Conservation (phyloP, 1,284 basidiomycete species). For the Pseudozyma hubeiensis region DNA sequence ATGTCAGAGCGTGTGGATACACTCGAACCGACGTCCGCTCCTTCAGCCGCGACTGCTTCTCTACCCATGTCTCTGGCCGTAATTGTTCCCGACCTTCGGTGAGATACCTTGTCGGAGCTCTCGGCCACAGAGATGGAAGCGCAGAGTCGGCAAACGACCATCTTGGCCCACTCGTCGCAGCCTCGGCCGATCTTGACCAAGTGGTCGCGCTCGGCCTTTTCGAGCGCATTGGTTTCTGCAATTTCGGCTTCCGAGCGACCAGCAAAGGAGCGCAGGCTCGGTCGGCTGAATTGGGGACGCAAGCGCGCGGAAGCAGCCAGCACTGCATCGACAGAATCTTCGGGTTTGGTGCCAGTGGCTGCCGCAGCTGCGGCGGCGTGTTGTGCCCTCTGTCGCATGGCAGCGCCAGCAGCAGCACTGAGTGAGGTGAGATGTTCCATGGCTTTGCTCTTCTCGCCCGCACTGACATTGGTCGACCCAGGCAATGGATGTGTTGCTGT, state of each 20-base stretch:
- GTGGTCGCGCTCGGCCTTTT: slow-evolving; percentile 48
- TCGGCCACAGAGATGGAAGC: slow-evolving; percentile 25
- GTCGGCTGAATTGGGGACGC: slow-evolving; percentile 31
- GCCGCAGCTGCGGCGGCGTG: slow-evolving; percentile 27
- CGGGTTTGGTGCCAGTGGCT: slow-evolving; percentile 15
- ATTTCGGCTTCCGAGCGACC: slow-evolving; percentile 44
- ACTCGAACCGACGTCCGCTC: slow-evolving; percentile 18
- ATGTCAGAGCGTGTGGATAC: slow-evolving; percentile 48
- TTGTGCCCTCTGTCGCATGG: slow-evolving; percentile 39
- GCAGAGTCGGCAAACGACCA: slow-evolving; percentile 49
- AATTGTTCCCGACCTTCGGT: slow-evolving; percentile 36
- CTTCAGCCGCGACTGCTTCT: slow-evolving; percentile 4
- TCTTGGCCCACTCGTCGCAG: slow-evolving; percentile 56
- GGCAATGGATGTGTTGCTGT: not conserved
- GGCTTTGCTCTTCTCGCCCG: slow-evolving; percentile 48
- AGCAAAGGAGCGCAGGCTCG: slow-evolving; percentile 38
- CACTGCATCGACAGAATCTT: slow-evolving; percentile 26
- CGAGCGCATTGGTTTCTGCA: slow-evolving; percentile 53
- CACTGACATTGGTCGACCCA: not conserved
- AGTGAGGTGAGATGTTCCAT: slow-evolving; percentile 55
- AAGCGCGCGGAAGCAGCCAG: slow-evolving; percentile 9
- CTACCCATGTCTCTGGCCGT: slow-evolving; percentile 32
- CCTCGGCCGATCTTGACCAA: slow-evolving; percentile 39
- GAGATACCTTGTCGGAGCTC: slow-evolving; percentile 2
- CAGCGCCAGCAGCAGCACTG: slow-evolving; percentile 52